Percentiles rank a stretch among this genome's conserved stretches.
These are phyloP conservation scores for Hypocrella siamensis DNA, from an alignment of 2,329 filamentous ascomycete species.

Conservation along the genomic window DNA sequence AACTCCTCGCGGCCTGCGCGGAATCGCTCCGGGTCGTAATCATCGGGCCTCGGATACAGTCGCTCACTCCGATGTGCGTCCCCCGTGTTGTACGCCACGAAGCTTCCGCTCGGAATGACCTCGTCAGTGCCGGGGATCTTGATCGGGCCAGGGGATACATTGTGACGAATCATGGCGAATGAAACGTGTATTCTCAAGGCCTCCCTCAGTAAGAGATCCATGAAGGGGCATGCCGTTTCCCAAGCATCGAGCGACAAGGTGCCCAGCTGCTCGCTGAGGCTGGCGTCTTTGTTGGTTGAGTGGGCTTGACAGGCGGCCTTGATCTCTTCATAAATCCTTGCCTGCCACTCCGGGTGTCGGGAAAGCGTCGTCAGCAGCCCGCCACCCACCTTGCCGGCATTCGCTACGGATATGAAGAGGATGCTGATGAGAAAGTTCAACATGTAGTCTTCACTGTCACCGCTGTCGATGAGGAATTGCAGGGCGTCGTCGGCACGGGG, in stretches of 20 bases:
- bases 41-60: slow-evolving; percentile 8
- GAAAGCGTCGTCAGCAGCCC: not conserved
- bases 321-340: slow-evolving; percentile 1
- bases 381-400: not conserved
- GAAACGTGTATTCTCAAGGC: slow-evolving; percentile 6
- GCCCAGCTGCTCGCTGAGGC: slow-evolving; percentile 5
- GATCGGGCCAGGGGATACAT: not conserved
- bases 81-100: slow-evolving; percentile 9
- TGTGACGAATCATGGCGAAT: slow-evolving; percentile 3
- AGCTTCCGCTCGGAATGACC: slow-evolving; percentile 9
- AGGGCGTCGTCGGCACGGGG: not conserved
- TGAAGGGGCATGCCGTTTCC: slow-evolving; percentile 5
- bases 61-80: slow-evolving; percentile 9
- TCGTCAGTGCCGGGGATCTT: slow-evolving; percentile 3
- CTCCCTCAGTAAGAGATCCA: slow-evolving; percentile 7
- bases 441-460: not conserved
- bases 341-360: not conserved
- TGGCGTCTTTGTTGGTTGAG: not conserved
- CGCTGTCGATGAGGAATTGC: slow-evolving; percentile 1
- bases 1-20: slow-evolving; percentile 1
- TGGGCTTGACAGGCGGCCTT: not conserved
- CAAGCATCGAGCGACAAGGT: slow-evolving; percentile 4
- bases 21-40: slow-evolving; percentile 8
- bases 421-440: not conserved
- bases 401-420: not conserved